Base-by-base conservation (phyloP, 805 yeast genomes). In the Schizosaccharomyces japonicus region DNA sequence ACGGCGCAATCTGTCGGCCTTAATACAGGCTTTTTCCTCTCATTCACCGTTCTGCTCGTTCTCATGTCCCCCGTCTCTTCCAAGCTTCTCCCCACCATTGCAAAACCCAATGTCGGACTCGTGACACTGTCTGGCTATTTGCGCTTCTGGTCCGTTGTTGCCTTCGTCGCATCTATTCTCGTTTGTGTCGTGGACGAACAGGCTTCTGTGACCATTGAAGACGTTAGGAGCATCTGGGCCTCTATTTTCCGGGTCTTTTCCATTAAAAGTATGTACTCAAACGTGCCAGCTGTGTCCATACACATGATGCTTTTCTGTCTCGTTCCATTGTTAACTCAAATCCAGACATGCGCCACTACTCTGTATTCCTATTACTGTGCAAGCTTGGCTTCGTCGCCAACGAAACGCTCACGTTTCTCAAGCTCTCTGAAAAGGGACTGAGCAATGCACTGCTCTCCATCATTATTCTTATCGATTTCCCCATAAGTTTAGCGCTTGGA, bases 1-100 rank as follows among this genome's bases (percentile, higher is more conserved):
- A 90, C 98, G 0, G 98, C 98, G 0, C 98, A 90, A 62, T 90
- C 98, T 0, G 74, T 90, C 44, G 98, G 98, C 0, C 69, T 90
- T 51, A 90, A 90, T 63, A 70, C 87, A 2, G 98, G 98, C 21
- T 90, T 87, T 58, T 90, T 90, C 58, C 62, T 80, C 50, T 78
- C 92, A 5, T 90, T 90, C 59, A 90, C 98, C 0, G 80, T 90
- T 2, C 90, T 87, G 52, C 63, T 90, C 49, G 90, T 95, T 0
- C 71, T 90, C 56, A 84, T 81, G 57, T 84, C 95, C 1, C 80
- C 85, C 2, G 94, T 84, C 54, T 87, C 90, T 59, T 87, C 93
- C 45, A 85, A 90, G 61, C 78, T 75, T 57, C 87, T 83, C 60
- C 62, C 87, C 47, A 66, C 96, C 52, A 48, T 64, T 0, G 60